These are phyloP conservation scores for Elaeagnus macrophylla DNA, from an alignment of 306 rosid species.

Conservation along the genomic window DNA sequence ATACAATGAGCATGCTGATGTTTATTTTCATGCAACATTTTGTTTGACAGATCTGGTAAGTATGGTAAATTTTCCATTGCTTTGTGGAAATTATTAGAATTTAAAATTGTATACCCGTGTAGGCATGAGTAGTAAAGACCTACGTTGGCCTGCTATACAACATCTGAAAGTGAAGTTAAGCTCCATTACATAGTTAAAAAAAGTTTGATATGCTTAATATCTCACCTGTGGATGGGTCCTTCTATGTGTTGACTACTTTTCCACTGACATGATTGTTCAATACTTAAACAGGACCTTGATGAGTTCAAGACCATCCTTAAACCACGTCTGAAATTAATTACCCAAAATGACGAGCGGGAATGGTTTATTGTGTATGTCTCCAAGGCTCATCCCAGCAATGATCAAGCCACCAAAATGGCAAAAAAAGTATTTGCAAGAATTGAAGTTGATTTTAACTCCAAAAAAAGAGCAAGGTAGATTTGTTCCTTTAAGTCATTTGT, in stretches of 20 bases:
- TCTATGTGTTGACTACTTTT: no score
- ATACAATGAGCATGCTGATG: no score
- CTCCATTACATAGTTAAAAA: not conserved
- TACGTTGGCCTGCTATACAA: no score
- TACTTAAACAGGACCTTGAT: conserved; percentile 68
- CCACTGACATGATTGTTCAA: conserved; percentile 16
- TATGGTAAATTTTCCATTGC: not conserved
- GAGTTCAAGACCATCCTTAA: conserved; percentile 96
- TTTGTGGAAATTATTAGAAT: not conserved
- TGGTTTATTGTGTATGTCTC: conserved; percentile 96
- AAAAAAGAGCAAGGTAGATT: conserved; percentile 85
- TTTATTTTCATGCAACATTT: no score
- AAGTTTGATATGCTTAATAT: no score
- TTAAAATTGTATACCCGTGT: no score
- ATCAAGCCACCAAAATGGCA: conserved; percentile 73
- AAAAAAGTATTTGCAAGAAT: conserved; percentile 87
- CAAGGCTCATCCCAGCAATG: conserved; percentile 81
- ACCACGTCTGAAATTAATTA: conserved; percentile 91
- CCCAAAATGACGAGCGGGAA: conserved; percentile 95
- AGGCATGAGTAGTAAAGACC: no score
- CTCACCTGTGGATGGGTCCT: no score
- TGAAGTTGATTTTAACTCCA: conserved; percentile 89
- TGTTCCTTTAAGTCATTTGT: conserved; percentile 9
- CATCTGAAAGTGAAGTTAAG: not conserved
- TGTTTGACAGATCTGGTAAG: not conserved